Conservation (phyloP, 2,329 filamentous ascomycete species). For the Ascochyta viciae-villosae region DNA sequence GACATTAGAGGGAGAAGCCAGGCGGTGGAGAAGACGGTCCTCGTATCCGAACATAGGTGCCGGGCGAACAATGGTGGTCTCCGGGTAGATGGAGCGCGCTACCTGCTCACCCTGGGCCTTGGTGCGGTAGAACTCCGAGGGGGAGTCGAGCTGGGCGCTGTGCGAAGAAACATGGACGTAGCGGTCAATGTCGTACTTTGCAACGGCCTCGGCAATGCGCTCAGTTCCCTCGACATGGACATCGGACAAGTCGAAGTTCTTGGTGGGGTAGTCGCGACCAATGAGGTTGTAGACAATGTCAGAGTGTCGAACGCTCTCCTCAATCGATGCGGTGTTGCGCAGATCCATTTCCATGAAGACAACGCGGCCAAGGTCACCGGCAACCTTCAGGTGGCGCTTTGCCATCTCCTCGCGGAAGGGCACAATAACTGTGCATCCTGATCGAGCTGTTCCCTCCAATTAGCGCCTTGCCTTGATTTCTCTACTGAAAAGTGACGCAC, state of each 20-base stretch:
- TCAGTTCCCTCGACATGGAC: slow-evolving; percentile 92
- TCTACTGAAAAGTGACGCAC: slow-evolving; percentile 56
- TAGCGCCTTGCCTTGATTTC: slow-evolving; percentile 20
- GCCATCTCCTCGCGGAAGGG: slow-evolving; percentile 97
- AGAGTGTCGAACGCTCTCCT: slow-evolving; percentile 95
- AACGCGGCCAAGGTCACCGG: slow-evolving; percentile 91
- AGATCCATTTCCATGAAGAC: slow-evolving; percentile 95
- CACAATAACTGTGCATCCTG: slow-evolving; percentile 92
- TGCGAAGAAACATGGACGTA: slow-evolving; percentile 97
- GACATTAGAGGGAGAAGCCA: slow-evolving; percentile 80
- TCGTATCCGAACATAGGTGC: slow-evolving; percentile 95
- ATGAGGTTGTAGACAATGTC: slow-evolving; percentile 97
- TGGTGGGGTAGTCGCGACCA: slow-evolving; percentile 94
- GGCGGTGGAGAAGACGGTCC: slow-evolving; percentile 85
- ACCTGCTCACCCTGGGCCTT: slow-evolving; percentile 88
- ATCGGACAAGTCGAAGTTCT: slow-evolving; percentile 94
- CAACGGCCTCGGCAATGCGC: slow-evolving; percentile 90
- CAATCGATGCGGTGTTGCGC: slow-evolving; percentile 91
- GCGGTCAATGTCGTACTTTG: slow-evolving; percentile 97
- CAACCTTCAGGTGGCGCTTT: slow-evolving; percentile 94
- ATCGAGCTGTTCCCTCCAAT: slow-evolving; percentile 67
- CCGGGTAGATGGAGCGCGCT: slow-evolving; percentile 87
- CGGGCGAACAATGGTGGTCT: slow-evolving; percentile 95
- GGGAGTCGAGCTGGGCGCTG: slow-evolving; percentile 81
- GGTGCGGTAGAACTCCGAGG: slow-evolving; percentile 88